These are phyloP conservation scores for Pythium angustatum DNA, from an alignment of 352 stramenopile genomes.

Conservation along the genomic window DNA sequence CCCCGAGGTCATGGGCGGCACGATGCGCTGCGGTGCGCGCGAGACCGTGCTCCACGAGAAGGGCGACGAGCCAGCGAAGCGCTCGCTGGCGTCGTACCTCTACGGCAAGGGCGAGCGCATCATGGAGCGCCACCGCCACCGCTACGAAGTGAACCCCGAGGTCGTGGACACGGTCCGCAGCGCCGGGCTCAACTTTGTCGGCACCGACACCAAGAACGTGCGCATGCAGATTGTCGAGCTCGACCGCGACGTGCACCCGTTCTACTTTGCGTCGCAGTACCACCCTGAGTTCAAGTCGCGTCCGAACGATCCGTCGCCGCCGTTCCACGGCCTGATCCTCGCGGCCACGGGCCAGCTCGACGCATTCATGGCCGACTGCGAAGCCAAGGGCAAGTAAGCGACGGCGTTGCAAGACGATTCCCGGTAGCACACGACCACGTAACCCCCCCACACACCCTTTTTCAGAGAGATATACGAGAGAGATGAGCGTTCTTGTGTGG, in stretches of 20 bases:
- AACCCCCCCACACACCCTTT: constrained; percentile 1
- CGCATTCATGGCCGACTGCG: constrained; percentile 56
- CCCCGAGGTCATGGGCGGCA: constrained; percentile 97
- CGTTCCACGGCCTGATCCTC: constrained; percentile 97
- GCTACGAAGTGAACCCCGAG: constrained; percentile 99
- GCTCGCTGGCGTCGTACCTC: constrained; percentile 88
- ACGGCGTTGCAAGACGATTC: no score
- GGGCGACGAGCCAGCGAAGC: constrained; percentile 69
- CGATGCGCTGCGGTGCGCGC: constrained; percentile 98
- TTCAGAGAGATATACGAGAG: constrained; percentile 25
- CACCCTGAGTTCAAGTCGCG: constrained; percentile 99
- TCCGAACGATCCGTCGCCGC: constrained; percentile 95
- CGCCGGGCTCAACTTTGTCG: constrained; percentile 96
- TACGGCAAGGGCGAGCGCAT: constrained; percentile 90
- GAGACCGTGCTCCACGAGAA: constrained; percentile 93
- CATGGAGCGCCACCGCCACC: constrained; percentile 97
- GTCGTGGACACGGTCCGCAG: constrained; percentile 89
- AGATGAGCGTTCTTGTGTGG: constrained; percentile 22
- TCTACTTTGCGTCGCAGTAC: constrained; percentile 99
- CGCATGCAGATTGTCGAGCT: constrained; percentile 99
- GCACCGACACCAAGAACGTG: constrained; percentile 95
- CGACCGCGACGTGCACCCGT: constrained; percentile 94
- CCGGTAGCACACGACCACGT: neutral
- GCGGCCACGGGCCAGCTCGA: constrained; percentile 82
- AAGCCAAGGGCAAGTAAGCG: constrained; percentile 38